phyloP scores from a whole-genome alignment of 2,329 filamentous ascomycete genomes.

The Xylaria sp. region DNA sequence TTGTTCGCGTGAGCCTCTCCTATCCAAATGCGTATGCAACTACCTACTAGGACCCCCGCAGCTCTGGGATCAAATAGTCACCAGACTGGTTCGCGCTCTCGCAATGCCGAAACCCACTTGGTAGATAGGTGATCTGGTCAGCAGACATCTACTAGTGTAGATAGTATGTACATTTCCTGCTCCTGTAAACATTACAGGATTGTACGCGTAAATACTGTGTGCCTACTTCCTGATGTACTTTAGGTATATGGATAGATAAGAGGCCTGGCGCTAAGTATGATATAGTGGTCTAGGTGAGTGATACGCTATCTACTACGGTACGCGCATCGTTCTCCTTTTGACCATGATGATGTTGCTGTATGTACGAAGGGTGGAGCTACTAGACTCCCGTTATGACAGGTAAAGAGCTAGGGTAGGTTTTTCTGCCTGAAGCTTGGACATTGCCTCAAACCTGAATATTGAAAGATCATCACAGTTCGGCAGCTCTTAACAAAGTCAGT shows the following conservation, averaged over 20 bases:
- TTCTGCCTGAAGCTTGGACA: neutral
- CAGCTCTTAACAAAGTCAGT: neutral
- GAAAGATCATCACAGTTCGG: conserved; percentile 6
- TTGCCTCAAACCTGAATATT: neutral
- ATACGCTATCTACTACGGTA: no score
- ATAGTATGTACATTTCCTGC: neutral
- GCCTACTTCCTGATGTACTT: no score
- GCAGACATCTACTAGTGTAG: conserved; percentile 6
- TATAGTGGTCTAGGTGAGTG: neutral
- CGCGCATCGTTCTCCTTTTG: no score
- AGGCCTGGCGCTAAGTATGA: no score
- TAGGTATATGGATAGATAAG: neutral
- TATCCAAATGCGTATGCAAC: conserved; percentile 2
- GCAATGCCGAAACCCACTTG: conserved; percentile 11
- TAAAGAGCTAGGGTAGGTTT: neutral
- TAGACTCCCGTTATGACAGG: neutral
- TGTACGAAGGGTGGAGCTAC: no score
- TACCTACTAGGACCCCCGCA: conserved; percentile 13
- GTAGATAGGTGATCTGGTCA: conserved; percentile 11
- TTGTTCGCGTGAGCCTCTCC: neutral
- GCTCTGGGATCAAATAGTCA: neutral
- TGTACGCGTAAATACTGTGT: conserved; percentile 13
- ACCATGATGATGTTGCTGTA: no score
- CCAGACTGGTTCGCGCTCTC: conserved; percentile 18
- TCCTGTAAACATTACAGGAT: neutral